phyloP scores from a whole-genome alignment of 495 filamentous ascomycete genomes.

The Hypoxylon subgilvum region DNA sequence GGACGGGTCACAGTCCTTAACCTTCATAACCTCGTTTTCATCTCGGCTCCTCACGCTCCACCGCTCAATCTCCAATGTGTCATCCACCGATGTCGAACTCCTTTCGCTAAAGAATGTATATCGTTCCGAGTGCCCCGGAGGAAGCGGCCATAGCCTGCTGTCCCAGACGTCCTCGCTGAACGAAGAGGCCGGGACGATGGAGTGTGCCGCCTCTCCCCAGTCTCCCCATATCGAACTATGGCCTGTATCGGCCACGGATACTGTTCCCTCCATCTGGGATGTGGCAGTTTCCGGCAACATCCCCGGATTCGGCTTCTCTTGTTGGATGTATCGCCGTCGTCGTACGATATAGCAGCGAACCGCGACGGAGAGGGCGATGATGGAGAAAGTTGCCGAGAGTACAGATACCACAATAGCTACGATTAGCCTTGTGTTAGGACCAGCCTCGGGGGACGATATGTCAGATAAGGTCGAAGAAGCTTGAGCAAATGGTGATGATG shows the following conservation, averaged over 20 bases:
- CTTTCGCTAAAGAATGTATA: slow-evolving; percentile 35
- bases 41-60: neutral
- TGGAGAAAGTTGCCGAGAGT: neutral
- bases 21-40: neutral
- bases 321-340: neutral
- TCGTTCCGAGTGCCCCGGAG: slow-evolving; percentile 30
- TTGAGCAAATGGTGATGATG: neutral
- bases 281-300: neutral
- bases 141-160: slow-evolving; percentile 30
- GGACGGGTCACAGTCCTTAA: neutral
- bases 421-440: slow-evolving; percentile 9
- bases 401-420: slow-evolving; percentile 11
- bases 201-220: slow-evolving; percentile 14
- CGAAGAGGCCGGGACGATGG: slow-evolving; percentile 1
- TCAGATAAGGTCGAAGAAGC: neutral
- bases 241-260: slow-evolving; percentile 6
- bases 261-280: slow-evolving; percentile 1
- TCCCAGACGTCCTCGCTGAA: slow-evolving; percentile 20
- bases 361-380: slow-evolving; percentile 4
- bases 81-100: slow-evolving; percentile 19
- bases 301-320: slow-evolving; percentile 1
- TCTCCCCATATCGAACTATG: slow-evolving; percentile 33
- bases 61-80: slow-evolving; percentile 1
- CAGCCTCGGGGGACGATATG: neutral
- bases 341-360: slow-evolving; percentile 19